Conservation (phyloP, 1,284 basidiomycete species). For the Cryptococcus sp. region DNA sequence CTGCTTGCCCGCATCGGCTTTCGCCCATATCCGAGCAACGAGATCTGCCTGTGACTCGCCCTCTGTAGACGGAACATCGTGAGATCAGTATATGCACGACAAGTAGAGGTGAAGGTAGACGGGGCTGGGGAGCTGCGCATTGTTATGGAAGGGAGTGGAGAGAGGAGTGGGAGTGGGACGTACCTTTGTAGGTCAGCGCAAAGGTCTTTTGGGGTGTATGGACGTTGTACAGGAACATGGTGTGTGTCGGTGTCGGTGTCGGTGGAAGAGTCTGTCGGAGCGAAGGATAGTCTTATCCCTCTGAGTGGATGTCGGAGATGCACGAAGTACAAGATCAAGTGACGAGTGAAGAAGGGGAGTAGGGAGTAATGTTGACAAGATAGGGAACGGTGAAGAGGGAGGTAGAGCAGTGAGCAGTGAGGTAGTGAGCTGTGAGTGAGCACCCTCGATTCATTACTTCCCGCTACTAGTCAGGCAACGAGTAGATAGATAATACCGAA, state of each 20-base stretch:
- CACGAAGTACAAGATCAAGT: too few relatives aligned
- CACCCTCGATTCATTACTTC: background rate
- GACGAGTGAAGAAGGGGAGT: background rate
- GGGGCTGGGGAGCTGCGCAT: background rate
- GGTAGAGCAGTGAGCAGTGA: background rate
- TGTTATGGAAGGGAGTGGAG: background rate
- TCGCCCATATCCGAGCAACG: constrained; percentile 35
- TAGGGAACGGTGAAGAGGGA: background rate
- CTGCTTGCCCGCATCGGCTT: constrained; percentile 10
- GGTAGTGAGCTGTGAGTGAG: background rate
- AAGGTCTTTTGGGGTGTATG: constrained; percentile 50
- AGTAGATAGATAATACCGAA: too few relatives aligned
- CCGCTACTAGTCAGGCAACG: too few relatives aligned
- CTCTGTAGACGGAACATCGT: constrained; percentile 24
- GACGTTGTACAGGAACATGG: constrained; percentile 51
- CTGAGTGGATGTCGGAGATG: too few relatives aligned
- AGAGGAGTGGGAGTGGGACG: background rate
- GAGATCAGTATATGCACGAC: background rate
- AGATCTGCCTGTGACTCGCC: constrained; percentile 35
- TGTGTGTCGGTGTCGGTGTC: too few relatives aligned
- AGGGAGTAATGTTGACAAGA: constrained; percentile 1
- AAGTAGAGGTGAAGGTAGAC: too few relatives aligned
- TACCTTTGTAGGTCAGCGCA: constrained; percentile 41
- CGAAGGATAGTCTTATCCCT: background rate
- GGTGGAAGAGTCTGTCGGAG: background rate